phyloP scores from a whole-genome alignment of 345 rosid genomes.

The Hibiscus syriacus region DNA sequence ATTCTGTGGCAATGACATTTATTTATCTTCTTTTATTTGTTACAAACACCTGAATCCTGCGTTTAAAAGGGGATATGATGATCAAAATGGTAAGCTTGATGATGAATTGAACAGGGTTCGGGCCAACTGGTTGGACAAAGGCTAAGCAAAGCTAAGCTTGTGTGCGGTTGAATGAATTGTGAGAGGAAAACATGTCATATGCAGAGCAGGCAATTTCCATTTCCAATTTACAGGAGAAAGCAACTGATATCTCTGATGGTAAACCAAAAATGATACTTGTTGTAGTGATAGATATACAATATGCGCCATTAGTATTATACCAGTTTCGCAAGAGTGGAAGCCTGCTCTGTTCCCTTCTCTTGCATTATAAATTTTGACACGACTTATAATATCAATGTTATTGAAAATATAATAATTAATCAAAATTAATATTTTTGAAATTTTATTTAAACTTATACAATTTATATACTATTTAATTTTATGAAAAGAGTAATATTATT shows the following conservation, averaged over 20 bases:
- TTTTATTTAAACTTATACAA: not conserved
- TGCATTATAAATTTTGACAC: slow-evolving; percentile 5
- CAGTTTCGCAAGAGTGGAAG: not conserved
- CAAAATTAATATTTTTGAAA: not conserved
- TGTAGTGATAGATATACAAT: not conserved
- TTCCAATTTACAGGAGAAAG: not conserved
- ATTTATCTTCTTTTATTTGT: no score
- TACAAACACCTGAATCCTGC: no score
- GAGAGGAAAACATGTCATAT: not conserved
- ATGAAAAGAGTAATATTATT: no score
- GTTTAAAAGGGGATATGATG: no score
- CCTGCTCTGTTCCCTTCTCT: not conserved
- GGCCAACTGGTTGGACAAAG: not conserved
- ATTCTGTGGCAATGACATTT: no score
- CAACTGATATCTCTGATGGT: not conserved
- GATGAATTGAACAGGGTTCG: no score
- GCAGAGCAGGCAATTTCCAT: not conserved
- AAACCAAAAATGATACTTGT: not conserved
- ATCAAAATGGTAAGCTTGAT: no score
- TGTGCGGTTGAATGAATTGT: not conserved
- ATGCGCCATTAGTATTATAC: not conserved
- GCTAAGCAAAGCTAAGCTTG: not conserved
- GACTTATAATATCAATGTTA: not conserved
- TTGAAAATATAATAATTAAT: not conserved
- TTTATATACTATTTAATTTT: no score